Evolutionary conservation across 257 asterid species (phyloP), one percentile per base, ranked within the genome.

Genomic region (Coffea canephora): DNA sequence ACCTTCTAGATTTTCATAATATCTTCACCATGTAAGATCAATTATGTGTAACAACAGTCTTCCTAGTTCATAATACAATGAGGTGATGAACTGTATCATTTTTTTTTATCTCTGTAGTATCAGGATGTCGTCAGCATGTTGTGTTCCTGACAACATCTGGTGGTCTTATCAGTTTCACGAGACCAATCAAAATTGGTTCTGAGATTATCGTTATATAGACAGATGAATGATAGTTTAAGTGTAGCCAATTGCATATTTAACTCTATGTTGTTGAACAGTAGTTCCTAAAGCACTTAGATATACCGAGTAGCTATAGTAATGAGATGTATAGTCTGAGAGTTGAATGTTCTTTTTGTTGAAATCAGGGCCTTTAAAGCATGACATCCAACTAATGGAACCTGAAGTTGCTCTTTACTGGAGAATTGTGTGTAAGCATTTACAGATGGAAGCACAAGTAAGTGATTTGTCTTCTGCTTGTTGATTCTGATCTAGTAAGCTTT

Each of bases 351-450:
- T 39, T 48, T 39, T 80, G 46, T 78, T 34, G 79, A 69, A 61
- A 73, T 83, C 86, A 89, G 98, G 95, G 36, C 76, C 84, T n/a
- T 77, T 84, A 80, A 66, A 82, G 81, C 80, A 83, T 64, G 81
- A 86, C 67, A 80, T 89, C 79, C 89, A 86, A 82, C 90, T 91
- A 64, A 89, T 95, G 96, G 97, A 95, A 34, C 92, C 97, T 64
- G 99, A 95, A 86, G 91, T 88, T 83, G 91, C 98, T 77, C 91
- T 95, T 70, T 93, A 87, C 77, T 95, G 97, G 99, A 91, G 93
- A 83, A 89, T 89, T 85, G 90, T 93, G 76, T 91, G 97, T 65
- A 95, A 87, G 84, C 93, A 95, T 85, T 88, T 95, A 68, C 89
- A 89, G 78, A 80, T 80, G 78, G 91, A 91, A 81, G 99, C 99